Percentiles rank a stretch among this genome's conserved stretches.
Evolutionary conservation across 2,329 filamentous ascomycete species (phyloP).

Genomic region (Cryphonectria japonica): DNA sequence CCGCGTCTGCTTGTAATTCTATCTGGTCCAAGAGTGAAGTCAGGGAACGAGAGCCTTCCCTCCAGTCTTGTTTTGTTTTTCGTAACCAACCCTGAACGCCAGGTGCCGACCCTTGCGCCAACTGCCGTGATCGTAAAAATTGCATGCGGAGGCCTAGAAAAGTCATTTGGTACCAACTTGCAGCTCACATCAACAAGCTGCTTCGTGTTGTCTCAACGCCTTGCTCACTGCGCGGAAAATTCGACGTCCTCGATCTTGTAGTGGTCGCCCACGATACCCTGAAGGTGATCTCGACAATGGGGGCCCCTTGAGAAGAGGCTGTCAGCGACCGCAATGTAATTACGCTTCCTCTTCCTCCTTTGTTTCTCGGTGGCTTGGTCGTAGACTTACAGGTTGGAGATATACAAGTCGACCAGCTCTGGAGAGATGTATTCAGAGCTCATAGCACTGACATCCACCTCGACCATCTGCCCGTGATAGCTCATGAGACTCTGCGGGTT

Average conservation of each 20-base stretch:
- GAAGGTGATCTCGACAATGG: conserved; percentile 37
- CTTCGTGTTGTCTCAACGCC: conserved; percentile 31
- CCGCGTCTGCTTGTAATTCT: conserved; percentile 3
- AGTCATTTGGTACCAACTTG: conserved; percentile 5
- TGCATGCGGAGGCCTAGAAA: background rate
- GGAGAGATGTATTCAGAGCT: conserved; percentile 82
- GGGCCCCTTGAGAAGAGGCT: conserved; percentile 35
- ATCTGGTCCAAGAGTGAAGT: background rate
- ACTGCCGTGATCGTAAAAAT: background rate
- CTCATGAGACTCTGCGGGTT: conserved; percentile 75
- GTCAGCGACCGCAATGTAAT: background rate
- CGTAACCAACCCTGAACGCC: conserved; percentile 6
- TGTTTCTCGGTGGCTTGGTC: background rate
- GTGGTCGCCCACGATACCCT: conserved; percentile 37
- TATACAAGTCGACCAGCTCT: conserved; percentile 77
- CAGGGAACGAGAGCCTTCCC: background rate
- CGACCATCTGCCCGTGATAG: conserved; percentile 80
- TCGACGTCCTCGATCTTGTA: conserved; percentile 64
- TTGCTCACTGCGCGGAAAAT: conserved; percentile 51
- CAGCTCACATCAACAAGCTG: conserved; percentile 25
- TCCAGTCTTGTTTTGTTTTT: background rate
- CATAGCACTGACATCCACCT: conserved; percentile 78
- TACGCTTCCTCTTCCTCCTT: background rate
- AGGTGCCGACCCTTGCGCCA: background rate
- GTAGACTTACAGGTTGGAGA: conserved; percentile 76